Evolutionary conservation across 805 yeast genomes (phyloP), one percentile per base, ranked within the genome.

Genomic region (Nakazawaea anatomiae): DNA sequence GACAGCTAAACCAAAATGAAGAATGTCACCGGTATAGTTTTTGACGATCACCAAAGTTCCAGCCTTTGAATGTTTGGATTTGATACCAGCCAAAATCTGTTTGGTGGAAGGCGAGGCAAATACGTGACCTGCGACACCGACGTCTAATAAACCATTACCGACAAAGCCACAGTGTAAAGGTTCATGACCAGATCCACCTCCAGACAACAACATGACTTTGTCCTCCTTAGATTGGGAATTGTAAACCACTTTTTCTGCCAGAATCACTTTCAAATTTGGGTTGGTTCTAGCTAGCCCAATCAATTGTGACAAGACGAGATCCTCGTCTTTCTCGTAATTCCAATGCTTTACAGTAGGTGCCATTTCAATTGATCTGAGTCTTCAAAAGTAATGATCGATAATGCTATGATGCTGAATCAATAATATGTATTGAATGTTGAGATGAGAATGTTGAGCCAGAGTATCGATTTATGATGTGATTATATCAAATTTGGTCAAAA

Each of bases 101-200:
- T 83, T 87, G 1, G 96, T 89, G n/a, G 90, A 80, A 3, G 98
- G 98, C 11, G 96, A 89, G 0, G 97, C 97, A 71, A 91, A 91
- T n/a, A 89, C 77, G 49, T 85, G 81, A 38, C 98, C 98, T 49
- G 90, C 82, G 4, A 91, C 96, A 0, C 96, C 97, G 40, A 84
- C 95, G 57, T 87, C 89, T 40, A 91, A 67, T 58, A 86, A 70
- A 46, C 95, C 95, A 11, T 80, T 75, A 10, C 97, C 97, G 27
- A 91, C 90, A 64, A 82, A 91, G 0, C 96, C 97, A 7, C 88
- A 91, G 61, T 92, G 97, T 4, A 90, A 75, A 29, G 97, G 97
- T 67, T 91, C 98, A 63, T 91, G 98, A 45, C 98, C 98, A 11
- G 74, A 70, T 4, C 76, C 76, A 25, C 98, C 98, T 53, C 97